Base-by-base conservation (phyloP, 2,329 filamentous ascomycete genomes). In the Diaporthe eres region DNA sequence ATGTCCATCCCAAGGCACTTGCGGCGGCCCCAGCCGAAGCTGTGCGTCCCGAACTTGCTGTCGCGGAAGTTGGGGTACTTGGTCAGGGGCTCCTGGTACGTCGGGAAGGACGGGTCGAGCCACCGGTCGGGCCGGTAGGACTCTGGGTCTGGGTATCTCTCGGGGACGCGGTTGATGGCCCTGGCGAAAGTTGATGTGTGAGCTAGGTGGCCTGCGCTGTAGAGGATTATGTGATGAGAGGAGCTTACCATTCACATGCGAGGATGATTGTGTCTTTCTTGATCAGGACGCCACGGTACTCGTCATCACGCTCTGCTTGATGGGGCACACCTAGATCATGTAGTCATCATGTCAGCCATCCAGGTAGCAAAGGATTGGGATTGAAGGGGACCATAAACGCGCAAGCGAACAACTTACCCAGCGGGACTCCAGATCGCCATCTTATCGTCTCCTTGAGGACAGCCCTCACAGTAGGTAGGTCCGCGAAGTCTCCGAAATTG, bases 1-100 rank as follows among this genome's bases (percentile, higher is more conserved):
- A 93, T 88, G 73, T 89, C 88, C 83, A 91, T 89, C 7, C 91
- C 91, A 6, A 92, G 86, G 79, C 91, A 93, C 19, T 88, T 88
- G 77, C 92, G 87, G 58, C 91, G 90, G 47, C 91, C 92, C 86
- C 88, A 93, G 39, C 91, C 91, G 79, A 93, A 93, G 0, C 89
- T 91, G 77, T 91, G 89, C 88, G 92, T 91, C 51, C 88, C 88
- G 70, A 72, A 74, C 2, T 85, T 82, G 51, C 87, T 87, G 80
- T 89, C 87, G 78, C 91, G 90, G 80, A 93, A 88, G 81, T 89
- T 91, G 22, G 92, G 92, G 79, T 90, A 92, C 74, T 88, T 87
- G 2, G 88, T 88, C n/a, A 93, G 86, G 0, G 92, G 92, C 79
- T 90, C 91, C 79, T 92, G 89, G 83, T 89, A 93, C 0, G 91